A percentile compares a stretch with the other conserved stretches of the same genome.
These are phyloP conservation scores for Helicostylum pulchrum DNA, from an alignment of 192 early-diverging fungal genomes.

Conservation along the genomic window DNA sequence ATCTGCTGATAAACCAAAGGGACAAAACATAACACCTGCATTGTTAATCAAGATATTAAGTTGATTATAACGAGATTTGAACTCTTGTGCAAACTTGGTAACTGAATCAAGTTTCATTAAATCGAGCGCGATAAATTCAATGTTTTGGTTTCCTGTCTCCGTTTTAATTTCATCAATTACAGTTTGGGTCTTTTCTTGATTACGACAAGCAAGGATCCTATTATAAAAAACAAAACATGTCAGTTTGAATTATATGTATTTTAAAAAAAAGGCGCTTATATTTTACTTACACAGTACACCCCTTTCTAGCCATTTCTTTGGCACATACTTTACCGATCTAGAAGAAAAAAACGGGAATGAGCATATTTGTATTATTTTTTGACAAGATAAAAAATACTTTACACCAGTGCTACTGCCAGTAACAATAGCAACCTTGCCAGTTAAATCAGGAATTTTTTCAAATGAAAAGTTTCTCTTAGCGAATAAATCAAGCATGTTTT, in stretches of 20 bases:
- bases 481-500: too few relatives aligned
- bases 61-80: slow-evolving; percentile 29
- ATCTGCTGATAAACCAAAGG: slow-evolving; percentile 40
- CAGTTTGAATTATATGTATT: not conserved
- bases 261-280: not conserved
- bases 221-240: not conserved
- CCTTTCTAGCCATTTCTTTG: slow-evolving; percentile 27
- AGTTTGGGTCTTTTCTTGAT: slow-evolving; percentile 4
- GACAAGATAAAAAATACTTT: slow-evolving; percentile 1
- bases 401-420: slow-evolving; percentile 49
- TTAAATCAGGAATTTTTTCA: slow-evolving; percentile 36
- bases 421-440: slow-evolving; percentile 44
- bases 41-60: slow-evolving; percentile 61
- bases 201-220: slow-evolving; percentile 24
- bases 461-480: not conserved
- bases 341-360: not conserved
- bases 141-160: slow-evolving; percentile 16
- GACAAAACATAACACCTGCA: slow-evolving; percentile 57
- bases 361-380: not conserved
- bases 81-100: slow-evolving; percentile 31
- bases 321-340: slow-evolving; percentile 34
- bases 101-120: slow-evolving; percentile 39
- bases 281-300: slow-evolving; percentile 23
- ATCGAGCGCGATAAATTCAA: slow-evolving; percentile 31
- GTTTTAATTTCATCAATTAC: slow-evolving; percentile 24